These are phyloP conservation scores for Suhomyces maxii DNA, from an alignment of 1,139 yeast genomes.

Conservation along the genomic window DNA sequence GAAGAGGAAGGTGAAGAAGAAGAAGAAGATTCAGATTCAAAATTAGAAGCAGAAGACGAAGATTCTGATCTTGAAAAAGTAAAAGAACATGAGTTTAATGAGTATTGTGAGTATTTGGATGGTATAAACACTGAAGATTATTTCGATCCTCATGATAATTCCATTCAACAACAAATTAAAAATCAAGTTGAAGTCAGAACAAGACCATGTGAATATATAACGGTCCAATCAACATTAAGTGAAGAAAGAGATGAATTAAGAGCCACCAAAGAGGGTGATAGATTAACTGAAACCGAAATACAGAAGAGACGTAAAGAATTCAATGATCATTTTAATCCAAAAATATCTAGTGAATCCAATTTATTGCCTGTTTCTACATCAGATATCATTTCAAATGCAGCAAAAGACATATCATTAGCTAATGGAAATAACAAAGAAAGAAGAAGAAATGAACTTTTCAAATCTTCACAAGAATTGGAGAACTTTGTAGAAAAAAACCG, in stretches of 20 bases:
- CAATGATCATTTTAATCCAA: neutral
- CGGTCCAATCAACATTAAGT: slow-evolving; percentile 1
- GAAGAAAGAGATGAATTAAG: neutral
- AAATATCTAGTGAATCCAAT: neutral
- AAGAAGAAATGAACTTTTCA: slow-evolving; percentile 24
- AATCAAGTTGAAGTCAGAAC: slow-evolving; percentile 1
- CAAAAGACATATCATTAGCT: slow-evolving; percentile 24
- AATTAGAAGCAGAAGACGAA: neutral
- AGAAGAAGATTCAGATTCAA: neutral
- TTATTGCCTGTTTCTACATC: slow-evolving; percentile 5
- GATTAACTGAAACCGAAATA: neutral
- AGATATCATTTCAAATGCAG: slow-evolving; percentile 11
- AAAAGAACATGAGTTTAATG: slow-evolving; percentile 5
- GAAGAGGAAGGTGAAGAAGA: neutral
- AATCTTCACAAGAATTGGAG: slow-evolving; percentile 20
- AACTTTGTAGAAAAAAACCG: slow-evolving; percentile 18
- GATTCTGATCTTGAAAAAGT: slow-evolving; percentile 4
- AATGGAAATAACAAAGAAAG: slow-evolving; percentile 28
- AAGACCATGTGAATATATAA: slow-evolving; percentile 1
- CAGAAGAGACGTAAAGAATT: neutral
- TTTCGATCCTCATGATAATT: slow-evolving; percentile 2
- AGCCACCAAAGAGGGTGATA: neutral
- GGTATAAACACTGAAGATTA: slow-evolving; percentile 5
- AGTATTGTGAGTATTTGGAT: slow-evolving; percentile 9
- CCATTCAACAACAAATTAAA: neutral